Percentiles rank a stretch among this genome's conserved stretches.
These are phyloP conservation scores for Centrapalus pauciflorus DNA, from an alignment of 129 eudicot species.

Conservation along the genomic window DNA sequence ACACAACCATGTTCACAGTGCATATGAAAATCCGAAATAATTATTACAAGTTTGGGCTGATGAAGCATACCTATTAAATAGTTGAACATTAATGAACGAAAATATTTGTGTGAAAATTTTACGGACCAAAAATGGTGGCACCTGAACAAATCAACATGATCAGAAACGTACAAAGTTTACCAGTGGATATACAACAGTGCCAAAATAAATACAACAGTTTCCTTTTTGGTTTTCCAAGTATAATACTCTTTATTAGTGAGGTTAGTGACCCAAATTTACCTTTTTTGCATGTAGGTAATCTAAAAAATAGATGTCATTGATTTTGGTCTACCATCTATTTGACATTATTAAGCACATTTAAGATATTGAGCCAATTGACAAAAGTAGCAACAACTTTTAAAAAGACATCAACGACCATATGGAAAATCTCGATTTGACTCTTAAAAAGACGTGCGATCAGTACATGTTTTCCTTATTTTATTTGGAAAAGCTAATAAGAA, in stretches of 20 bases:
- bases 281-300: background rate
- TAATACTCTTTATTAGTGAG: background rate
- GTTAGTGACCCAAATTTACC: background rate
- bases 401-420: too few species aligned
- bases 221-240: background rate
- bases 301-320: background rate
- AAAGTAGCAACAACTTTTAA: too few species aligned
- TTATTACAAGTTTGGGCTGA: background rate
- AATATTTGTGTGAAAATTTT: slow-evolving; percentile 81
- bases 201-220: slow-evolving; percentile 1
- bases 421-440: too few species aligned
- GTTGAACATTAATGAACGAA: slow-evolving; percentile 95
- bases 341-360: background rate
- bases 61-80: slow-evolving; percentile 72
- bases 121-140: slow-evolving; percentile 68
- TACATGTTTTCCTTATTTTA: background rate
- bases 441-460: too few species aligned
- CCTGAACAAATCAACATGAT: slow-evolving; percentile 43
- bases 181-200: slow-evolving; percentile 6
- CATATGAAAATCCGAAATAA: background rate
- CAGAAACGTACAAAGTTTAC: background rate
- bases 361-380: background rate
- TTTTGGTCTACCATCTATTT: background rate
- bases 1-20: background rate
- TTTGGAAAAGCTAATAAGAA: background rate